Base-by-base conservation (phyloP, 2,329 filamentous ascomycete genomes). In the Claviceps humidiphila region DNA sequence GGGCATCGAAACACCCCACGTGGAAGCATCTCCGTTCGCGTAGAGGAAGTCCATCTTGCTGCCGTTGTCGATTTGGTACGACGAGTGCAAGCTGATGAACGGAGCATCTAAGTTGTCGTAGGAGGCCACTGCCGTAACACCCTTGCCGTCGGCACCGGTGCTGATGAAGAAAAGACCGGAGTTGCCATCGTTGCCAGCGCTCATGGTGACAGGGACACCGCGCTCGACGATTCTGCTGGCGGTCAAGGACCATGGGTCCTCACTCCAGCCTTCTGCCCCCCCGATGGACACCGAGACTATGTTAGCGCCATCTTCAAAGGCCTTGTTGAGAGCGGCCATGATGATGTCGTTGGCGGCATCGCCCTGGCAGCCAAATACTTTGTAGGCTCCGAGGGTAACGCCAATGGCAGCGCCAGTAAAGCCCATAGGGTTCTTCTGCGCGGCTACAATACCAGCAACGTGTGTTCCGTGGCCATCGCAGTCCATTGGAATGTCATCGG, bases 381-480 rank as follows among this genome's bases (percentile, higher is more conserved):
- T 62, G 57, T 72, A 72, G 22, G 64, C 62, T 20, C 66, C 68
- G 1, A 73, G 57, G 13, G 61, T 70, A 2, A 65, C 69, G 41
- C 64, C 65, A 2, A 68, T 69, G 5, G 67, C 66, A 24, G 66
- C 70, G 38, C 70, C 70, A 22, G 63, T 67, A 56, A 70, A 70
- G 45, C 65, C 63, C 30, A 66, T 63, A 0, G 56, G 56, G 47
- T 69, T 65, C 7, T 60, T 53, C 53, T 68, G 64, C 3, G 71
- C 71, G 9, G 68, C 71, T 44, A 75, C 66, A 45, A 72, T 73
- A 43, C 74, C 73, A 13, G 71, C 66, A 24, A 71, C 68, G 51
- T 71, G 69, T 0, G 72, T 73, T 1, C 72, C 72, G 56, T 74
- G 71, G 4, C 71, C 71, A 5, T 58, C 55, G 51, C 68, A 69